Evolutionary conservation across 345 rosid genomes (phyloP).

Genomic region (Boechera stricta): DNA sequence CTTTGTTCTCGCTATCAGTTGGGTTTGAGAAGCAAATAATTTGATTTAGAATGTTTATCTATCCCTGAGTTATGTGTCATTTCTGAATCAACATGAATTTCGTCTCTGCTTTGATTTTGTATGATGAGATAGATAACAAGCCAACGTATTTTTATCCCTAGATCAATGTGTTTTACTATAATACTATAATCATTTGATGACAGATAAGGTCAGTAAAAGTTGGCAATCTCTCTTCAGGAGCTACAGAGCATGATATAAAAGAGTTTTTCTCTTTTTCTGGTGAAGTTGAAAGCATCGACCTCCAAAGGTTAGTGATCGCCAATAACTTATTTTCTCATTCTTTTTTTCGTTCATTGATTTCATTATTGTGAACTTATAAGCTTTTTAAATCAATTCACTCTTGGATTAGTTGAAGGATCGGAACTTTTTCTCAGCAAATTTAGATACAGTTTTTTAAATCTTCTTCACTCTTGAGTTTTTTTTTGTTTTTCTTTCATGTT

Average conservation of each 20-base stretch:
- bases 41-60: slow-evolving; percentile 1
- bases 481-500: slow-evolving; percentile 36
- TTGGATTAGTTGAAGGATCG: not conserved
- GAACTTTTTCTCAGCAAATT: not conserved
- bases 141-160: not conserved
- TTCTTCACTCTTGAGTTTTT: slow-evolving; percentile 20
- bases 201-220: slow-evolving; percentile 71
- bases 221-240: slow-evolving; percentile 71
- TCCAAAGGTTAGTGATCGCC: slow-evolving; percentile 55
- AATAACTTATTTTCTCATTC: too few relatives aligned
- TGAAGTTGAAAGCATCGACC: slow-evolving; percentile 72
- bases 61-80: not conserved
- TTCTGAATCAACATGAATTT: not conserved
- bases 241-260: slow-evolving; percentile 74
- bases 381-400: not conserved
- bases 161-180: slow-evolving; percentile 4
- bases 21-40: too few relatives aligned
- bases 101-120: slow-evolving; percentile 2
- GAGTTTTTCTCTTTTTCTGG: slow-evolving; percentile 97
- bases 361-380: not conserved
- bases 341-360: not conserved
- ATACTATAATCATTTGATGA: not conserved
- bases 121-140: not conserved
- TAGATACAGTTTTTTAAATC: not conserved
- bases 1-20: too few relatives aligned